phyloP scores from a whole-genome alignment of 805 yeast genomes.

The Saccharomyces cerevisiae region DNA sequence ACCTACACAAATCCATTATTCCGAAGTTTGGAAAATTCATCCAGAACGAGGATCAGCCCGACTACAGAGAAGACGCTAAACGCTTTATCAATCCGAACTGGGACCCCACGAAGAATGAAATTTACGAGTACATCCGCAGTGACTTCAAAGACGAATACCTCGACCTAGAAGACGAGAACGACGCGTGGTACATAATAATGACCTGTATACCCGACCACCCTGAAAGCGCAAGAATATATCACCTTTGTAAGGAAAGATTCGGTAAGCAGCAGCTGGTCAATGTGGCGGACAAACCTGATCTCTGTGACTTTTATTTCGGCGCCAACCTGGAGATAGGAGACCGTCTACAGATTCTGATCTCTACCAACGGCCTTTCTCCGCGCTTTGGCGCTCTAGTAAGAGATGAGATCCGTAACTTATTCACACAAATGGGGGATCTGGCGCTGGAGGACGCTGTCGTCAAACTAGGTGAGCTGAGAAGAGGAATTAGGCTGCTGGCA shows the following conservation, averaged over 20 bases:
- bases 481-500: slow-evolving; percentile 12
- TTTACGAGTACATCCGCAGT: slow-evolving; percentile 13
- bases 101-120: slow-evolving; percentile 6
- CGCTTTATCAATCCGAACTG: slow-evolving; percentile 10
- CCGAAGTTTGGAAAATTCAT: slow-evolving; percentile 7
- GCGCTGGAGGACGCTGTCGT: slow-evolving; percentile 16
- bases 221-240: slow-evolving; percentile 19
- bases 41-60: neutral
- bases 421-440: slow-evolving; percentile 9
- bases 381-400: slow-evolving; percentile 26
- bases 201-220: slow-evolving; percentile 25
- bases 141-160: slow-evolving; percentile 12
- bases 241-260: slow-evolving; percentile 14
- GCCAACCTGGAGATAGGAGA: slow-evolving; percentile 18
- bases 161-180: slow-evolving; percentile 10
- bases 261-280: slow-evolving; percentile 28
- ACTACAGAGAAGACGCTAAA: neutral
- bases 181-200: slow-evolving; percentile 23
- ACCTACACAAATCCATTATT: slow-evolving; percentile 12
- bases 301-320: slow-evolving; percentile 32
- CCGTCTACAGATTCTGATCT: slow-evolving; percentile 19
- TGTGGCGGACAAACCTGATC: slow-evolving; percentile 30
- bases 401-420: slow-evolving; percentile 18
- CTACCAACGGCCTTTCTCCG: slow-evolving; percentile 30
- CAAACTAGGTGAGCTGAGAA: slow-evolving; percentile 21